Evolutionary conservation across 441 rosid species (phyloP).

Genomic region (Euphorbia celastroides): DNA sequence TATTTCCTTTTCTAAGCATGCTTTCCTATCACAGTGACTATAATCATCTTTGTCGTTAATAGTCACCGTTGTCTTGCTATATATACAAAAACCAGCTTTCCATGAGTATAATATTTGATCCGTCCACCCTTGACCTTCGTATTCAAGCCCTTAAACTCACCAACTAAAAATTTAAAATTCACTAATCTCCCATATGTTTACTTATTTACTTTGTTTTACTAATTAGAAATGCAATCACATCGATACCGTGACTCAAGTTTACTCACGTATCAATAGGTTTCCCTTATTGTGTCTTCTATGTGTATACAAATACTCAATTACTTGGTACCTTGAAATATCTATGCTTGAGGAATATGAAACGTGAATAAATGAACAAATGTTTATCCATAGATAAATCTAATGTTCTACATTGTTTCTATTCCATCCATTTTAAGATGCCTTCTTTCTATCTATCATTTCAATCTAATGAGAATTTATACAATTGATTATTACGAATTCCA

Average conservation of each 20-base stretch:
- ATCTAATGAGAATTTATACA: neutral
- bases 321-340: neutral
- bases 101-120: conserved; percentile 4
- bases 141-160: neutral
- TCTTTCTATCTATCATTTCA: neutral
- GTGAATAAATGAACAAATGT: neutral
- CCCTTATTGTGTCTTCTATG: neutral
- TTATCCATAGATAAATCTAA: conserved; percentile 1
- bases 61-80: neutral
- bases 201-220: neutral
- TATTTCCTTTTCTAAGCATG: conserved; percentile 2
- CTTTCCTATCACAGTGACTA: conserved; percentile 1
- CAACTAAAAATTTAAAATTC: conserved; percentile 4
- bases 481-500: neutral
- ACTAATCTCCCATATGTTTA: neutral
- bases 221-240: neutral
- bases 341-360: conserved; percentile 4
- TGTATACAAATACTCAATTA: neutral
- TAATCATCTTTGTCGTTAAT: conserved; percentile 1
- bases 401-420: neutral
- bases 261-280: neutral
- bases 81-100: conserved; percentile 5
- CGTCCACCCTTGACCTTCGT: conserved; percentile 4
- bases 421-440: neutral
- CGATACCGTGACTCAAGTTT: neutral